Percentiles rank a stretch among this genome's conserved stretches.
Evolutionary conservation across 768 basidiomycete genomes (phyloP).

Genomic region (Leccinum boreale): DNA sequence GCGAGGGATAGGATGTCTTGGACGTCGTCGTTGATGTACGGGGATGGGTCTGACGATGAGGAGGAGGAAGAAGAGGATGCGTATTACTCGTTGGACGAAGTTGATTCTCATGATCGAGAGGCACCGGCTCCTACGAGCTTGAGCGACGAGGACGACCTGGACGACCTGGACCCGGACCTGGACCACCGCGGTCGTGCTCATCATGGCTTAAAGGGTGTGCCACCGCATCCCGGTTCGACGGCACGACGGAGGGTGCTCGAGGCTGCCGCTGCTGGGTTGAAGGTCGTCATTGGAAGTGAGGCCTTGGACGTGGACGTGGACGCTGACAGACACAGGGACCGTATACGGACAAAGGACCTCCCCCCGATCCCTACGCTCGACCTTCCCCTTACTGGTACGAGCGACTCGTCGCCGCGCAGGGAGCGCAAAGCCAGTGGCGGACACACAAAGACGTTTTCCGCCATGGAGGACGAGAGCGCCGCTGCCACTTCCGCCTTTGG

Average conservation of each 20-base stretch:
- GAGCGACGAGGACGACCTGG: too few relatives aligned
- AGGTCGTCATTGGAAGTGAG: constrained; percentile 49
- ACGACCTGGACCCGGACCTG: neutral
- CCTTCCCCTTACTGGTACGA: constrained; percentile 1
- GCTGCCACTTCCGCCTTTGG: constrained; percentile 9
- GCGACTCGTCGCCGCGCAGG: constrained; percentile 2
- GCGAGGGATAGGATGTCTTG: neutral
- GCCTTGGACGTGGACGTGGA: neutral
- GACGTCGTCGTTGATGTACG: constrained; percentile 1
- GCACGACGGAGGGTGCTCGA: constrained; percentile 73
- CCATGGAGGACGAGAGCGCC: neutral
- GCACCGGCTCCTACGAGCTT: neutral
- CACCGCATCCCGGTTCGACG: neutral
- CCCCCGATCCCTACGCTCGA: constrained; percentile 46
- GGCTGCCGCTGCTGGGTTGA: constrained; percentile 61
- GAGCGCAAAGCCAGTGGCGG: neutral
- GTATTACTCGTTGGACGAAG: constrained; percentile 31
- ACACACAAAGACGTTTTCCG: neutral
- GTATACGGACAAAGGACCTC: constrained; percentile 44
- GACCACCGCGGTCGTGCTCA: neutral
- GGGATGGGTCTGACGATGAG: neutral
- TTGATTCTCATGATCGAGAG: constrained; percentile 37
- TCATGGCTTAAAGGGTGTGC: neutral
- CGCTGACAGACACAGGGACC: constrained; percentile 17
- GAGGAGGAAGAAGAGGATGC: constrained; percentile 33